Evolutionary conservation across 2,329 filamentous ascomycete genomes (phyloP).

Genomic region (Penicillium decumbens): DNA sequence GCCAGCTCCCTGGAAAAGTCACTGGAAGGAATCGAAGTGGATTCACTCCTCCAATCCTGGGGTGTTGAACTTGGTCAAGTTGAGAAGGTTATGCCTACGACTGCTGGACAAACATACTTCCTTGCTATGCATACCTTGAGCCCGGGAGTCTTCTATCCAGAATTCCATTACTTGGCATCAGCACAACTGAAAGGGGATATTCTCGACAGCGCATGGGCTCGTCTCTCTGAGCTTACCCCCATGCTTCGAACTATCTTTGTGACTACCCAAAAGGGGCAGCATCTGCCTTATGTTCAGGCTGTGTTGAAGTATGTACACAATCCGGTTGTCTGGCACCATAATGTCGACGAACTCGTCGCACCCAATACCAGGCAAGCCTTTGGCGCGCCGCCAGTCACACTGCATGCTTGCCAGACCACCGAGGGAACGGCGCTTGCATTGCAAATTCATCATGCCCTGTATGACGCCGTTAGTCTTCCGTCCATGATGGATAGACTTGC

Average conservation of each 20-base stretch:
- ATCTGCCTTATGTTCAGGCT: constrained; percentile 60
- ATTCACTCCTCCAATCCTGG: constrained; percentile 37
- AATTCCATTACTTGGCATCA: constrained; percentile 59
- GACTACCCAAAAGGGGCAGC: constrained; percentile 42
- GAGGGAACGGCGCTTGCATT: constrained; percentile 44
- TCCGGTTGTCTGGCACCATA: constrained; percentile 30
- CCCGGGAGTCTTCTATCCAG: constrained; percentile 67
- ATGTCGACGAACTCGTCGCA: constrained; percentile 8
- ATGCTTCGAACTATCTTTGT: constrained; percentile 68
- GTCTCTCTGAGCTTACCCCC: constrained; percentile 52
- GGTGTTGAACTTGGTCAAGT: constrained; percentile 47
- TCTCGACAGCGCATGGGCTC: constrained; percentile 59
- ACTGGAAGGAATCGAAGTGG: constrained; percentile 39
- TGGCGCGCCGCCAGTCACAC: constrained; percentile 25
- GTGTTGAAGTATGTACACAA: constrained; percentile 45
- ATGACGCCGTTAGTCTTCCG: constrained; percentile 76
- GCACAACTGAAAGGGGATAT: constrained; percentile 35
- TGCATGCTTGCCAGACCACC: constrained; percentile 33
- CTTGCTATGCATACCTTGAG: constrained; percentile 61
- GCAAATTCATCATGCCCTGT: constrained; percentile 77
- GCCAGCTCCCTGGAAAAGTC: constrained; percentile 23
- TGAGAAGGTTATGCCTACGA: constrained; percentile 61
- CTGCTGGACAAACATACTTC: constrained; percentile 77
- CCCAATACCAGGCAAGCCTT: constrained; percentile 13
- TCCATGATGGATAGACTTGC: constrained; percentile 55